Conservation (phyloP, 345 rosid species). For the Eucalyptus guilfoylei region DNA sequence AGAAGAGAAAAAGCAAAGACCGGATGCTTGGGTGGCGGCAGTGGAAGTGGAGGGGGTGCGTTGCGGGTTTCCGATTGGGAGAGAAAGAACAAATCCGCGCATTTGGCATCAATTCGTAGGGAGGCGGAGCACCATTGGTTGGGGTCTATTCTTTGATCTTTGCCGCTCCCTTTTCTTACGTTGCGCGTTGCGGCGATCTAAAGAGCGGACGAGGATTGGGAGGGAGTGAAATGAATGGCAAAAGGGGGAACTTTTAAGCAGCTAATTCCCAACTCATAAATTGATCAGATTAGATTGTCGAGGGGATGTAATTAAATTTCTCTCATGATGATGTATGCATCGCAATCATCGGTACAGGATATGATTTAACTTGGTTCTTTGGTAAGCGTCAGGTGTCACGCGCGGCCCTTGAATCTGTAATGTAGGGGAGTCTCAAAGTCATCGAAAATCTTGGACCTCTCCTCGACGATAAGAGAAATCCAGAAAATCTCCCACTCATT, state of each 20-base stretch:
- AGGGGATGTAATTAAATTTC: neutral
- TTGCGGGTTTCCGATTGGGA: neutral
- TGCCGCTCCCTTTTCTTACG: rapidly evolving
- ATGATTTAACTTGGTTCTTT: neutral
- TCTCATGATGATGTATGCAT: neutral
- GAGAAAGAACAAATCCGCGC: neutral
- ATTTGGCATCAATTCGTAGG: neutral
- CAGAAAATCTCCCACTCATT: slow-evolving; percentile 11
- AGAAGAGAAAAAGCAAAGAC: neutral
- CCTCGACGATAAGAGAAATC: slow-evolving; percentile 50
- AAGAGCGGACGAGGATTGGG: neutral
- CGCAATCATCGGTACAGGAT: neutral
- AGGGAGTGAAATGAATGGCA: neutral
- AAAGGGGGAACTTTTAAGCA: rapidly evolving
- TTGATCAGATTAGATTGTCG: rapidly evolving
- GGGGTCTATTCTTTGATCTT: neutral
- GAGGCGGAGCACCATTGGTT: neutral
- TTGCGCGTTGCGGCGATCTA: neutral
- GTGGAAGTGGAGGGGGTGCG: neutral
- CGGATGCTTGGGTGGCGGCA: neutral
- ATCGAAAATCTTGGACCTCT: slow-evolving; percentile 43
- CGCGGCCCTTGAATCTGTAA: neutral
- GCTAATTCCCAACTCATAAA: neutral
- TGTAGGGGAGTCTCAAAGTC: neutral
- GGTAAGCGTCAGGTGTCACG: neutral